Evolutionary conservation across 2,329 filamentous ascomycete genomes (phyloP), one percentile per base, ranked within the genome.

Genomic region (Sclerotinia spermophila): DNA sequence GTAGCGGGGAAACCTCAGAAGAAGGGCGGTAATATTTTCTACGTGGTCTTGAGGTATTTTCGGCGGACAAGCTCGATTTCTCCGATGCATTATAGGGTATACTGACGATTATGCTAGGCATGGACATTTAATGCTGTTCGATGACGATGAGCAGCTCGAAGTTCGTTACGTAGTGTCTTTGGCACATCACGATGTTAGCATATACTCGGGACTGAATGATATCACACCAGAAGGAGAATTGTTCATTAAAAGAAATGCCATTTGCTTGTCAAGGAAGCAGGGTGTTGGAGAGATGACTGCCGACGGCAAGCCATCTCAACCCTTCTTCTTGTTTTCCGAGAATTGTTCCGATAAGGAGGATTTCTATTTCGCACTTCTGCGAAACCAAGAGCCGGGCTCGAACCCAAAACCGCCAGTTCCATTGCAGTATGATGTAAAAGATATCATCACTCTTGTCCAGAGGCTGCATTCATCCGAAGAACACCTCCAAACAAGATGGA

Each of bases 311-410:
- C 78, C 86, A 3, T 90, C 92, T 10, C 94, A 92, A 75, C 94
- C 96, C 0, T 98, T 97, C 82, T 98, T 90, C 78, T 84, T 99
- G 6, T 99, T 98, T 81, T 96, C 93, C 0, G 94, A 98, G 75
- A 97, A 96, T 77, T 93, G 93, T 79, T 97, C 94, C 0, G 93
- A 96, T 61, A 99, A 99, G 80, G 96, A 99, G 81, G 96, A 99
- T 79, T 98, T 99, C 81, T 99, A 99, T 80, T 95, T 97, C 81
- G 92, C 95, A 19, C 84, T 99, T 75, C 84, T 99, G 53, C 89
- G 90, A 76, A 96, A 94, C 74, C 92, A 97, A 79, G 90, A 94
- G 75, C 89, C 90, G 76, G 86, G 87, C 24, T 84, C 88, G 71
- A 84, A 85, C 53, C 82, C 83, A 3, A 83, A 84, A 33, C 86